Base-by-base conservation (phyloP, 2,329 filamentous ascomycete species). In the Neurospora crassa region DNA sequence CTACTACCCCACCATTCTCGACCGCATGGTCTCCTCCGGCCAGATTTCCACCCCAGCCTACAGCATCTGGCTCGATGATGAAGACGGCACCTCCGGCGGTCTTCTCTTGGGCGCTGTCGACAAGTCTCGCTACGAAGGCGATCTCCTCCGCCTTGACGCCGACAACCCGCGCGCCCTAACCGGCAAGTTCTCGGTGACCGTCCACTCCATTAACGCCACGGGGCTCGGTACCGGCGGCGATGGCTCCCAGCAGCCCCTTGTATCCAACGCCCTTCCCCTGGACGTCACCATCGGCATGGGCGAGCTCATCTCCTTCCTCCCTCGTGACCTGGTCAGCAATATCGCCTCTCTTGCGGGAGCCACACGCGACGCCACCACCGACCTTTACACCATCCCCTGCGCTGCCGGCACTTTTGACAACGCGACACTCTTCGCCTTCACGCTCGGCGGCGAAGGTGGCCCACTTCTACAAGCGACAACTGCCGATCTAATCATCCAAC, bases 71-170 rank as follows among this genome's bases (percentile, higher is more conserved):
- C 74, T 80, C 16, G 76, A 80, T 71, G 72, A 76, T 59, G 71
- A 74, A 18, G 69, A 76, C 8, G 79, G 74, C 10, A 69, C 67
- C 8, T 76, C 78, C 1, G 78, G 79, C 11, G 74, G 74, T 24
- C 68, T 80, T n/a, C 74, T 80, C 29, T 77, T 80, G 20, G 79
- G 79, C 24, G 79, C 78, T 67, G 69, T 80, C 72, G 79, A 80
- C 73, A 73, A 71, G 68, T 75, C 78, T 16, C 75, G 75, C 24
- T 79, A 75, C 72, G 72, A 75, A 7, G 74, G 76, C 43, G 71
- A 75, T 4, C 74, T 78, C 67, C 59, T 76, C 29, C 74, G 76
- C 24, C 67, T 77, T 20, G 69, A 72, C 40, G 67, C 24, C 67
- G 59, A 37, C 67, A 67, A 69, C n/a, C 69, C 68, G 10, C 70